Percentiles rank a stretch among this genome's conserved stretches.
Conservation (phyloP, 2,329 filamentous ascomycete species). For the Fusarium denticulatum region DNA sequence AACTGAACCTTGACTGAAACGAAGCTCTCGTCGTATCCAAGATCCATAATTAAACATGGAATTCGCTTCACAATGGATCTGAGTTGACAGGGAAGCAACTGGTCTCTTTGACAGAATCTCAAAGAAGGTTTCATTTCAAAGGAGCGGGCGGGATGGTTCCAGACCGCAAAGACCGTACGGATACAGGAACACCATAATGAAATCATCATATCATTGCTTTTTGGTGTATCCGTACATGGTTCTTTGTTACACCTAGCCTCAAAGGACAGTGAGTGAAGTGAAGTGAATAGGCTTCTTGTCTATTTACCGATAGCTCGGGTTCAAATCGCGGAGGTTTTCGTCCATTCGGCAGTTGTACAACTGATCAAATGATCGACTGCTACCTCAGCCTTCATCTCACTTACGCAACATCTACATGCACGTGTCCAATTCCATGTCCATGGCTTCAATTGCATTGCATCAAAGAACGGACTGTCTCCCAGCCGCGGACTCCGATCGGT, state of each 20-base stretch:
- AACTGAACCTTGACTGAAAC: neutral
- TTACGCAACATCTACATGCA: constrained; percentile 16
- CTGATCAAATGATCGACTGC: constrained; percentile 21
- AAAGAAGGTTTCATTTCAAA: neutral
- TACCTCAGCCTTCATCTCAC: constrained; percentile 1
- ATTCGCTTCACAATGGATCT: neutral
- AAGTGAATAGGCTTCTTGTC: neutral
- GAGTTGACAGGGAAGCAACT: neutral
- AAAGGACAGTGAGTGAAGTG: neutral
- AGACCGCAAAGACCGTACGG: neutral
- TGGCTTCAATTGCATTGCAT: neutral
- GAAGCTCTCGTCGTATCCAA: constrained; percentile 17
- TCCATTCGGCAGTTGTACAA: constrained; percentile 25
- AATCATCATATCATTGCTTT: constrained; percentile 4
- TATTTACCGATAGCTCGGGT: constrained; percentile 29
- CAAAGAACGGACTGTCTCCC: constrained; percentile 10
- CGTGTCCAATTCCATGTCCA: neutral
- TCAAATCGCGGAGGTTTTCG: constrained; percentile 21
- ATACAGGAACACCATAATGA: constrained; percentile 1
- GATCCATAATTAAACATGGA: constrained; percentile 29
- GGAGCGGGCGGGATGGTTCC: neutral
- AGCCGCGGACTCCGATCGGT: constrained; percentile 41
- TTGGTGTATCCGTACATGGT: neutral
- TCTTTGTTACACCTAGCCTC: neutral
- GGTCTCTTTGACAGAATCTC: neutral